These are phyloP conservation scores for Pleurotus djamor DNA, from an alignment of 768 basidiomycete genomes.

Conservation along the genomic window DNA sequence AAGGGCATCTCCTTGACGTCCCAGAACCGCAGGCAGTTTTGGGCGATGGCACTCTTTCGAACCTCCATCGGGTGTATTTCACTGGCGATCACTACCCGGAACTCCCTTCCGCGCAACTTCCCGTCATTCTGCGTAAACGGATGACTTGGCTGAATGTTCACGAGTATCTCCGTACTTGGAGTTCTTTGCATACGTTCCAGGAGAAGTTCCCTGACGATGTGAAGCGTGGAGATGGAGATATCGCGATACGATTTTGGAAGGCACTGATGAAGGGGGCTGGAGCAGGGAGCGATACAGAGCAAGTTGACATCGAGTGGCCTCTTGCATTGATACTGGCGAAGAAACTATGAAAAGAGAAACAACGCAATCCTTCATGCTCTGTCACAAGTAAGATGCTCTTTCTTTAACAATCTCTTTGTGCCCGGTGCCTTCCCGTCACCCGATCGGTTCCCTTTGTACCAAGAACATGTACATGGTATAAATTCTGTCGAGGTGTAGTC, in stretches of 20 bases:
- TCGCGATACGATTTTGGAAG: slow-evolving; percentile 64
- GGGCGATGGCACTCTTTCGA: slow-evolving; percentile 28
- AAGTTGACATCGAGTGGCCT: slow-evolving; percentile 49
- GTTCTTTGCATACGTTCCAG: slow-evolving; percentile 65
- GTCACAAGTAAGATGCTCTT: no score
- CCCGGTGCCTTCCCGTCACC: no score
- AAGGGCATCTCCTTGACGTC: slow-evolving; percentile 68
- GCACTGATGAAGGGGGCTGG: slow-evolving; percentile 39
- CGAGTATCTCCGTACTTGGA: slow-evolving; percentile 70
- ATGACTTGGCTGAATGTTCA: slow-evolving; percentile 69
- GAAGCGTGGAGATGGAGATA: slow-evolving; percentile 48
- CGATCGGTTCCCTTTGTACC: no score
- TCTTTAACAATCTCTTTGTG: no score
- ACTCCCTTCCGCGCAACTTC: slow-evolving; percentile 26
- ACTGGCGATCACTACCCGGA: slow-evolving; percentile 44
- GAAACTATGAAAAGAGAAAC: slow-evolving; percentile 11
- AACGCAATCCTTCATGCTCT: no score
- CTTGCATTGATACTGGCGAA: slow-evolving; percentile 39
- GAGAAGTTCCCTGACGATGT: slow-evolving; percentile 60
- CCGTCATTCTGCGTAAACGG: slow-evolving; percentile 53
- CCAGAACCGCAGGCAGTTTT: slow-evolving; percentile 44
- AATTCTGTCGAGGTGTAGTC: no score
- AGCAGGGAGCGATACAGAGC: slow-evolving; percentile 31
- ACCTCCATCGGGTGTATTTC: slow-evolving; percentile 56
- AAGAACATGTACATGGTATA: no score